Conservation (phyloP, 306 rosid species). For the Luffa acutangula region DNA sequence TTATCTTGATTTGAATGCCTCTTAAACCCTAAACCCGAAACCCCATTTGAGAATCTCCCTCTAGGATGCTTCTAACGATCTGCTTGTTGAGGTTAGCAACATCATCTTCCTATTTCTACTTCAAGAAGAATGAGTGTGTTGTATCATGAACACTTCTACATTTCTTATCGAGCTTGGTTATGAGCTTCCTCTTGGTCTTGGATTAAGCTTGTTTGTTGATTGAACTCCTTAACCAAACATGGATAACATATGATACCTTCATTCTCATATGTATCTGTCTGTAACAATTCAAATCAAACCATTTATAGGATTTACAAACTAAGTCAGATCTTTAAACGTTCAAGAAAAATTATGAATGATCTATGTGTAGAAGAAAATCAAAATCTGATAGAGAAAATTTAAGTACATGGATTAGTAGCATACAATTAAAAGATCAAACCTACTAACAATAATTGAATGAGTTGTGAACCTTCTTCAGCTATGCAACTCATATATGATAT, state of each 20-base stretch:
- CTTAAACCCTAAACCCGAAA: no score
- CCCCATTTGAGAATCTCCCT: neutral
- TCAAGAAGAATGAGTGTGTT: neutral
- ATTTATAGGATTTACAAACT: neutral
- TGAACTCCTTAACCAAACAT: neutral
- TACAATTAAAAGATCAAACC: neutral
- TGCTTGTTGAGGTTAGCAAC: neutral
- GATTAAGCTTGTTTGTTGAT: neutral
- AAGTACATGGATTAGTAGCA: neutral
- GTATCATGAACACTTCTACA: neutral
- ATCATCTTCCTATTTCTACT: neutral
- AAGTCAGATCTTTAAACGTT: neutral
- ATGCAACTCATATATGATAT: no score
- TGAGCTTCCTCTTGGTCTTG: neutral
- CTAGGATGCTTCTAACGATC: neutral
- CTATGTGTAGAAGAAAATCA: neutral
- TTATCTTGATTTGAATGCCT: neutral
- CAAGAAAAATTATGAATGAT: neutral
- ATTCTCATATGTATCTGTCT: neutral
- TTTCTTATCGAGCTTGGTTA: neutral
- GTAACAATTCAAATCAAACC: neutral
- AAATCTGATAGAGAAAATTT: neutral
- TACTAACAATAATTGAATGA: neutral
- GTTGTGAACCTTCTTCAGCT: neutral
- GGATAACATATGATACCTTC: neutral